These are phyloP conservation scores for Aspergillus bertholletiae DNA, from an alignment of 495 filamentous ascomycete genomes.

Conservation along the genomic window DNA sequence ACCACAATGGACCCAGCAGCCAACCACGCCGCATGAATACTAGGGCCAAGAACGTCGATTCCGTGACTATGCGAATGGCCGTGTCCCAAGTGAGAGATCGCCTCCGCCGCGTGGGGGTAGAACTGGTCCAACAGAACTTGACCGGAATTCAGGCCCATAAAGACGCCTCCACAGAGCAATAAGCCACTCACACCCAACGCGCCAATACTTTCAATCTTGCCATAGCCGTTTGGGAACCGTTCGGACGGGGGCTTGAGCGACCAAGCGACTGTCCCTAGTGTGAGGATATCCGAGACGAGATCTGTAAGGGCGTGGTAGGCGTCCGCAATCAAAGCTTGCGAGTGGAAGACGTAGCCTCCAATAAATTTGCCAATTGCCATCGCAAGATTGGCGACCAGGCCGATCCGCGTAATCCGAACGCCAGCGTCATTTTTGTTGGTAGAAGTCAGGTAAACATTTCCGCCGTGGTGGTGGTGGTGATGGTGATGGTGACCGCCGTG, in stretches of 20 bases:
- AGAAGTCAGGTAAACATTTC: slow-evolving; percentile 86
- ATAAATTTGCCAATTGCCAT: slow-evolving; percentile 93
- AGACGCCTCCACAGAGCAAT: slow-evolving; percentile 79
- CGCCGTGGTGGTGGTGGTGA: slow-evolving; percentile 72
- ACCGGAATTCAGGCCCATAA: slow-evolving; percentile 81
- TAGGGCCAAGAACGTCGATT: slow-evolving; percentile 61
- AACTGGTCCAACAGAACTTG: slow-evolving; percentile 75
- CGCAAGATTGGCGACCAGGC: slow-evolving; percentile 83
- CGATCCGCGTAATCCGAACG: slow-evolving; percentile 90
- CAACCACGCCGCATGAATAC: slow-evolving; percentile 90
- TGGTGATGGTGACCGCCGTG: slow-evolving; percentile 33
- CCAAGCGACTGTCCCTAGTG: slow-evolving; percentile 88
- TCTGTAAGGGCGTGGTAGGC: slow-evolving; percentile 94
- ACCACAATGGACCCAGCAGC: slow-evolving; percentile 86
- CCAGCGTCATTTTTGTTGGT: slow-evolving; percentile 88
- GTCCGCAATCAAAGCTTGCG: slow-evolving; percentile 89
- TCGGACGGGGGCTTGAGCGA: slow-evolving; percentile 78
- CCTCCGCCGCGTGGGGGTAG: slow-evolving; percentile 66
- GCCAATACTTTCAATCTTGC: slow-evolving; percentile 95
- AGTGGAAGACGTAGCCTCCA: slow-evolving; percentile 91
- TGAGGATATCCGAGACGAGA: slow-evolving; percentile 90
- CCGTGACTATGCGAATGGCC: slow-evolving; percentile 62
- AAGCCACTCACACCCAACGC: slow-evolving; percentile 89
- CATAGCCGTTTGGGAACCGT: slow-evolving; percentile 84
- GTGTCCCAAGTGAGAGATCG: slow-evolving; percentile 53